Base-by-base conservation (phyloP, 2,329 filamentous ascomycete genomes). In the Venturiaceae sp. region DNA sequence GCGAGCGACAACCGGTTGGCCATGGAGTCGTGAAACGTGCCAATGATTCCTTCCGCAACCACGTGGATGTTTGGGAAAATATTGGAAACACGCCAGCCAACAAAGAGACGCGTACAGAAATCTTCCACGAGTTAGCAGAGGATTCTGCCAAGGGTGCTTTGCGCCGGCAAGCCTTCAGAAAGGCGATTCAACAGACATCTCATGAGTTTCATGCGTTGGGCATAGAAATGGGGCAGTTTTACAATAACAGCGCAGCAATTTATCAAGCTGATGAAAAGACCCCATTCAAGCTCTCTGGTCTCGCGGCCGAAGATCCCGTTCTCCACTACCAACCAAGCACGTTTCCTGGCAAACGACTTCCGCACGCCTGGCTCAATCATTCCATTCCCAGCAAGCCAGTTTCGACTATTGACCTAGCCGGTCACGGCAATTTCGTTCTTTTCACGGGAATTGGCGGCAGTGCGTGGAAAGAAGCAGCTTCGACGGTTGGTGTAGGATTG, bases 361-460 rank as follows among this genome's bases (percentile, higher is more conserved):
- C 84, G 5, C 84, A 87, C 67, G 83, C 75, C 0, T 86, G 84
- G 84, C 69, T 86, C 16, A 80, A 83, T 68, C 74, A 73, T 21
- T 64, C 71, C 6, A 63, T 73, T 11, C 77, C 81, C 0, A 69
- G 69, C 9, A 65, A 74, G 56, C 69, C 70, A 14, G 69, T 81
- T 19, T 84, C 81, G 1, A 85, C 82, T 0, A 77, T 82, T 50
- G 83, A 86, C 66, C 68, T 86, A 1, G 80, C 80, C 0, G 83
- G 83, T 0, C 73, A 84, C 54, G 79, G 80, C 0, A 14, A 53
- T 0, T 68, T 68, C 39, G n/a, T n/a, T n/a, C n/a, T n/a, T n/a
- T n/a, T n/a, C n/a, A n/a, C n/a, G n/a, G n/a, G n/a, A n/a, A n/a
- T n/a, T n/a, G n/a, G n/a, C n/a, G n/a, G n/a, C n/a, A n/a, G n/a